phyloP scores from a whole-genome alignment of 352 stramenopile species.

The Globisporangium paddicum region DNA sequence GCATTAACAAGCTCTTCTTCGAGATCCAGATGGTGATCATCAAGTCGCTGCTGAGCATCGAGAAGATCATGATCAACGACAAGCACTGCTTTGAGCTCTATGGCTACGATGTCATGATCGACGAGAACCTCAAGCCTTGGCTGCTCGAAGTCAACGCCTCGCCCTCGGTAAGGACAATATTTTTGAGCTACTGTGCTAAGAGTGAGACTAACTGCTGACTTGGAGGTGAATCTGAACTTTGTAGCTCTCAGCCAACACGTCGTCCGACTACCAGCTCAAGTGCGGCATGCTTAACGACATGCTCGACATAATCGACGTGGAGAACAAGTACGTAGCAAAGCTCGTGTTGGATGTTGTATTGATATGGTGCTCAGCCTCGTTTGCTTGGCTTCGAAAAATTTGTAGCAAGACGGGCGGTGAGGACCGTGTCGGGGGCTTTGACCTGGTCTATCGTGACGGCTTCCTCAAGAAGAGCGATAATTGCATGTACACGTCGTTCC shows the following conservation, averaged over 20 bases:
- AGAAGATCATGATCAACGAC: slow-evolving; percentile 95
- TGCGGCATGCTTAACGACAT: slow-evolving; percentile 93
- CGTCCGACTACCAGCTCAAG: slow-evolving; percentile 92
- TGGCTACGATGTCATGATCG: slow-evolving; percentile 92
- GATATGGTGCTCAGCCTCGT: neutral
- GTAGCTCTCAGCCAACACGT: slow-evolving; percentile 88
- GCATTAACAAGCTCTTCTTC: slow-evolving; percentile 85
- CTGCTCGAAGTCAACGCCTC: slow-evolving; percentile 93
- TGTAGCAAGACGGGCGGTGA: slow-evolving; percentile 26
- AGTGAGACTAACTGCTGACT: neutral
- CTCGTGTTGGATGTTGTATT: neutral
- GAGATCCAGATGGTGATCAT: slow-evolving; percentile 90
- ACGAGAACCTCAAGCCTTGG: slow-evolving; percentile 90
- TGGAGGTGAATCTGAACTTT: neutral
- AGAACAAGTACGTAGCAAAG: slow-evolving; percentile 55
- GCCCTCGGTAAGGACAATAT: slow-evolving; percentile 66
- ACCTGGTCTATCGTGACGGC: slow-evolving; percentile 75
- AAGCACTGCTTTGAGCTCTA: slow-evolving; percentile 96
- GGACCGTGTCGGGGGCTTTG: slow-evolving; percentile 69
- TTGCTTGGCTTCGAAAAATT: neutral
- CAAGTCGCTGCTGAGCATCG: slow-evolving; percentile 81
- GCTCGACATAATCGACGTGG: slow-evolving; percentile 93
- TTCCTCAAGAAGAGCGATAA: slow-evolving; percentile 57
- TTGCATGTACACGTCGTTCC: slow-evolving; percentile 70
- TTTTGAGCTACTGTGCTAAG: too few species aligned